Percentiles rank a stretch among this genome's conserved stretches.
These are phyloP conservation scores for Kwoniella shandongensis DNA, from an alignment of 768 basidiomycete species.

Conservation along the genomic window DNA sequence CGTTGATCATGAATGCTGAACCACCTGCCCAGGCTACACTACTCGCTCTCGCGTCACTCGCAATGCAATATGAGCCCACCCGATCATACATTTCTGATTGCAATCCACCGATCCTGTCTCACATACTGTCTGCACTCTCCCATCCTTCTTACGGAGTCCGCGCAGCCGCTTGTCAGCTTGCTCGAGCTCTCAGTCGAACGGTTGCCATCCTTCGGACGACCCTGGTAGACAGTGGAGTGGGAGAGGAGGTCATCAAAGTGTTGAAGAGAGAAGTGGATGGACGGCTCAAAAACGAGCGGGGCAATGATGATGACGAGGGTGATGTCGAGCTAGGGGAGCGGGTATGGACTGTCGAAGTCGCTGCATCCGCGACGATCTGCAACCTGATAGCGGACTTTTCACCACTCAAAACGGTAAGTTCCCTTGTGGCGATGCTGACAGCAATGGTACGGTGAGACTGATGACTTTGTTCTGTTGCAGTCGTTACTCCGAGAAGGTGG, in stretches of 20 bases:
- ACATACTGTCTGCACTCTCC: conserved; percentile 61
- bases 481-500: conserved; percentile 68
- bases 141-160: conserved; percentile 73
- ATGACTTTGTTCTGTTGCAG: conserved; percentile 50
- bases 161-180: conserved; percentile 81
- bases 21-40: conserved; percentile 63
- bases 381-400: conserved; percentile 87
- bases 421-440: not conserved
- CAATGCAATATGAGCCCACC: conserved; percentile 71
- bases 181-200: conserved; percentile 74
- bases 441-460: not conserved
- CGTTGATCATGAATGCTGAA: too few species aligned
- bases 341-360: conserved; percentile 68
- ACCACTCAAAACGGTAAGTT: conserved; percentile 68
- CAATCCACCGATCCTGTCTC: conserved; percentile 59
- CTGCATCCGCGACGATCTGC: conserved; percentile 72
- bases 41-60: conserved; percentile 70
- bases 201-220: conserved; percentile 79
- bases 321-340: conserved; percentile 56
- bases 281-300: conserved; percentile 50
- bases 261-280: conserved; percentile 53
- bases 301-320: conserved; percentile 5
- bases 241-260: conserved; percentile 67
- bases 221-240: conserved; percentile 77
- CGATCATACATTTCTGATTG: conserved; percentile 68